Base-by-base conservation (phyloP, 164 flowering plant species). In the Berberis vulgaris region DNA sequence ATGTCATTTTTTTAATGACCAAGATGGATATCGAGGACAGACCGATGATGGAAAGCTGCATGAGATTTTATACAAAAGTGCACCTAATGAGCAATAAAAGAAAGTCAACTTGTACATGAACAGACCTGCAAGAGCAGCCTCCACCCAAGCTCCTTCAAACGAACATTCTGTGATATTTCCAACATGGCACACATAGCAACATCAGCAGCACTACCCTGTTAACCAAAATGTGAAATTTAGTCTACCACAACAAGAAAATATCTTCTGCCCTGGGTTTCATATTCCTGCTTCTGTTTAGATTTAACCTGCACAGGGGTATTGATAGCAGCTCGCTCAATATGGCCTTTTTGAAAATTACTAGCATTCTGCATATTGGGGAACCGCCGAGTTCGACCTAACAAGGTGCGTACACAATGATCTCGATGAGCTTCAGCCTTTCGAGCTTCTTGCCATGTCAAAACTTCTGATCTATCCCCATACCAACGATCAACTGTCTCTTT, bases 151-250 rank as follows among this genome's bases (percentile, higher is more conserved):
- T 89, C 88, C 76, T 83, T 81, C 73, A 94, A 75, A 6, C 74
- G 80, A 46, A 71, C 64, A 73, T 94, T 88, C 60, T 67, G 79
- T 40, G 86, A 77, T 65, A 94, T 88, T 80, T 94, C 84, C 58
- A 94, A 76, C 97, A 94, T 94, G 76, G 98, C 98, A 81, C 98
- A 94, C 97, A 91, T 94, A 41, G 98, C 98, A 64, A 91, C 95
- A 83, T 94, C 98, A 49, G 98, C 98, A 65, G 98, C 97, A 73
- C 98, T 91, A 43, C 98, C 98, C 95, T 92, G 85, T 74, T 45
- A 2, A 60, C 41, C 63, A 58, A 63, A 42, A 67, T 63, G 59
- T 71, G 61, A 63, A 52, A 52, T 9, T 12, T 52, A 12, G n/a
- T 10, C 3, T 7, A 6, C 54, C 54, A 52, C 4, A 52, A 52